These are phyloP conservation scores for Tuber melanosporum DNA, from an alignment of 495 filamentous ascomycete species.

Conservation along the genomic window DNA sequence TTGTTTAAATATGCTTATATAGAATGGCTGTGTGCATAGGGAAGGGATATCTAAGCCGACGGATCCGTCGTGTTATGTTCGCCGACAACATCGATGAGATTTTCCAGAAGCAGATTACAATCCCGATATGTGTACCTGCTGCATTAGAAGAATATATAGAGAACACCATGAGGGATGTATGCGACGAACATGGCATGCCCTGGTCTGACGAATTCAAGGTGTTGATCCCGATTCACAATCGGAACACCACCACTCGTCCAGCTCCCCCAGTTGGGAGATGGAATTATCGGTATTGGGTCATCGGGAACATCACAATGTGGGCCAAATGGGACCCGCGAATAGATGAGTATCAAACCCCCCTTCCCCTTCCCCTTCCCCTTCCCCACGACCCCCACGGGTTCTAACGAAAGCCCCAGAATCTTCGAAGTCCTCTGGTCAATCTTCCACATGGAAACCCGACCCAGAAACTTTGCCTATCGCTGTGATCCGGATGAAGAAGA, in stretches of 20 bases:
- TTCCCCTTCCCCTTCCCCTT: background rate
- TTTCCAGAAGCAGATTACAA: constrained; percentile 40
- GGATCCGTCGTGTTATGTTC: constrained; percentile 34
- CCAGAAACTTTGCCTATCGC: constrained; percentile 1
- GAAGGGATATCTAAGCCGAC: constrained; percentile 34
- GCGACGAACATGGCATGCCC: background rate
- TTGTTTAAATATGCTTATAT: background rate
- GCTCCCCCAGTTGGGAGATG: constrained; percentile 23
- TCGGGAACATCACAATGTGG: constrained; percentile 45
- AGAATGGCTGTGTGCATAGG: constrained; percentile 1
- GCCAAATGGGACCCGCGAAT: constrained; percentile 40
- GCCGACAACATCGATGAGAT: constrained; percentile 29
- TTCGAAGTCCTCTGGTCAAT: constrained; percentile 43
- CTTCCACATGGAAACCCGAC: constrained; percentile 24
- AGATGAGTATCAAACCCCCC: constrained; percentile 31
- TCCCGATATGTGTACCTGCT: constrained; percentile 38
- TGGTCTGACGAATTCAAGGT: constrained; percentile 14
- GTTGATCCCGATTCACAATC: constrained; percentile 14
- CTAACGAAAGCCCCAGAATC: constrained; percentile 21
- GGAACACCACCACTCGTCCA: constrained; percentile 4
- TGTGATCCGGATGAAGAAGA: background rate
- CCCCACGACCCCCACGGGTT: background rate
- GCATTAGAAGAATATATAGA: constrained; percentile 33
- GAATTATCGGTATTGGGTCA: constrained; percentile 43
- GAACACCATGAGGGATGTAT: background rate